Conservation (phyloP, 2,329 filamentous ascomycete genomes). For the Kalaharituber pfeilii region DNA sequence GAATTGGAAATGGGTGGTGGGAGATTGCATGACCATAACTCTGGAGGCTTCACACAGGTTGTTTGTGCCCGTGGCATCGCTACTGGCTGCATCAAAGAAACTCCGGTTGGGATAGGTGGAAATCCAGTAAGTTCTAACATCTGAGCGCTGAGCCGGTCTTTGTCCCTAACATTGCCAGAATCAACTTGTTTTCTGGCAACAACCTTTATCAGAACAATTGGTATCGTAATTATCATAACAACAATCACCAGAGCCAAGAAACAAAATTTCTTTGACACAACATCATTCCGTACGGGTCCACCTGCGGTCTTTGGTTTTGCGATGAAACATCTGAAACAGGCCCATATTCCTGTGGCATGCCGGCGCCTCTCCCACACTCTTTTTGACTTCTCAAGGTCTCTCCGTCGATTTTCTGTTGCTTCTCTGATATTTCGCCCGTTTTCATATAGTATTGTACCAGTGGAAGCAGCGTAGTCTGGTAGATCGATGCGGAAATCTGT, state of each 20-base stretch:
- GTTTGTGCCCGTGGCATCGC: neutral
- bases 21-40: neutral
- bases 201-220: neutral
- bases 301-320: neutral
- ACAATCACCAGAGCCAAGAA: neutral
- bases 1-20: neutral
- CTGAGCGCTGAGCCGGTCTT: neutral
- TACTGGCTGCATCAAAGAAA: neutral
- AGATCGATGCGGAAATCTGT: no score
- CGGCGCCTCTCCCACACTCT: neutral
- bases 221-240: neutral
- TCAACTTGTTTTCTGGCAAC: neutral
- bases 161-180: neutral
- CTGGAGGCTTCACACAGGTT: neutral
- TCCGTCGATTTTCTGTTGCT: neutral
- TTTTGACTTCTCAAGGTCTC: neutral
- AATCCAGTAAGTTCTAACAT: neutral
- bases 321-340: neutral
- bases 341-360: neutral
- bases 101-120: neutral
- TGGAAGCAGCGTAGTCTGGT: no score
- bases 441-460: no score
- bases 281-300: neutral
- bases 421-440: neutral
- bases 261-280: neutral